Conservation (phyloP, 1,284 basidiomycete species). For the Tilletia setariae region DNA sequence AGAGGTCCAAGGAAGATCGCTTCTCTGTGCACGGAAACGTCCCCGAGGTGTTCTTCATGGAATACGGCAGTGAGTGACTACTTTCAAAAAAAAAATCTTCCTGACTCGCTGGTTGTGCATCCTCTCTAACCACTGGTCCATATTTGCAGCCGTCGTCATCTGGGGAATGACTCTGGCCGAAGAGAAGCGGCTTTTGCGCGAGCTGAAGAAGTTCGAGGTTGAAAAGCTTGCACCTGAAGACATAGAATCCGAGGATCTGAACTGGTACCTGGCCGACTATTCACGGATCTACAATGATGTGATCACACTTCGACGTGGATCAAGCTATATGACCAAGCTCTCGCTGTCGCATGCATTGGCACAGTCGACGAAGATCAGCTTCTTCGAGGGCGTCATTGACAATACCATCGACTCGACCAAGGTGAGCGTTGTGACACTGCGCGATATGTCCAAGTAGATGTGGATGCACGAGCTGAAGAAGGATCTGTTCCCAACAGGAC, state of each 20-base stretch:
- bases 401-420: constrained; percentile 94
- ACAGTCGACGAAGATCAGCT: constrained; percentile 85
- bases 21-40: constrained; percentile 37
- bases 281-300: constrained; percentile 94
- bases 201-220: constrained; percentile 77
- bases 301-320: constrained; percentile 88
- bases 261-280: constrained; percentile 95
- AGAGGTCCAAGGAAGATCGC: constrained; percentile 28
- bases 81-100: background rate
- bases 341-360: constrained; percentile 90
- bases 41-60: constrained; percentile 70
- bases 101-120: no score
- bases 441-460: no score
- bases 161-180: constrained; percentile 95
- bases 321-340: constrained; percentile 95
- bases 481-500: constrained; percentile 57
- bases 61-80: constrained; percentile 66
- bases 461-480: no score
- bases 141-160: constrained; percentile 67
- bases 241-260: constrained; percentile 87
- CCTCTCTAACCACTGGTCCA: background rate
- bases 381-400: constrained; percentile 78
- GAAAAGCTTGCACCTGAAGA: constrained; percentile 65
- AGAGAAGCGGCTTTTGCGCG: constrained; percentile 84
- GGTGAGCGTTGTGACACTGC: background rate